Conservation (phyloP, 2,329 filamentous ascomycete species). For the Diaporthe australafricana region DNA sequence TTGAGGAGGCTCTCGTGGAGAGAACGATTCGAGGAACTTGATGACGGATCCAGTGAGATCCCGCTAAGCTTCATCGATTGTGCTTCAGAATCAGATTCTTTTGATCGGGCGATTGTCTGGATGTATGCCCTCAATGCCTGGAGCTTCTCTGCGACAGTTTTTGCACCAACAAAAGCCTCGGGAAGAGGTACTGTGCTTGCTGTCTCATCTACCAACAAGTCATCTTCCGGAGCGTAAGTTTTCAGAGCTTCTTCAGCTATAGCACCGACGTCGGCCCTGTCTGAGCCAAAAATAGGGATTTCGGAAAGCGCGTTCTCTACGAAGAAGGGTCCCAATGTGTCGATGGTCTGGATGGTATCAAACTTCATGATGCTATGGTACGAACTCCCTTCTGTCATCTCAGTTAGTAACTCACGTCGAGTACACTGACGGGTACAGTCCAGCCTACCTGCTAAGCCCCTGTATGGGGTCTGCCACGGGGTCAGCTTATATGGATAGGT, state of each 20-base stretch:
- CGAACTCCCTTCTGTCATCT: slow-evolving; percentile 55
- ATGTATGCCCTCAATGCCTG: slow-evolving; percentile 54
- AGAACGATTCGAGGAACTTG: slow-evolving; percentile 60
- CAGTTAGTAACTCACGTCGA: slow-evolving; percentile 41
- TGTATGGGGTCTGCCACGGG: slow-evolving; percentile 70
- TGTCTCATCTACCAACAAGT: slow-evolving; percentile 51
- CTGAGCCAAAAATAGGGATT: slow-evolving; percentile 67
- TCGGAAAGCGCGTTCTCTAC: slow-evolving; percentile 65
- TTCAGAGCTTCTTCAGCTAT: slow-evolving; percentile 56
- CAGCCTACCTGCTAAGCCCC: slow-evolving; percentile 63
- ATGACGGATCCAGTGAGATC: slow-evolving; percentile 32
- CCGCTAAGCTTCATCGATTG: slow-evolving; percentile 27
- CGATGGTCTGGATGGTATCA: slow-evolving; percentile 63
- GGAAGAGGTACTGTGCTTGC: slow-evolving; percentile 52
- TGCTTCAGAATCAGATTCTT: slow-evolving; percentile 33
- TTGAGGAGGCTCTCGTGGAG: slow-evolving; percentile 67
- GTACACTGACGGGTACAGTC: neutral
- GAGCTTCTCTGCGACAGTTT: slow-evolving; percentile 62
- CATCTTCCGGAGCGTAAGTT: slow-evolving; percentile 47
- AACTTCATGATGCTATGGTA: slow-evolving; percentile 71
- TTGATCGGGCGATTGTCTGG: slow-evolving; percentile 16
- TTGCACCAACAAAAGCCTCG: slow-evolving; percentile 54
- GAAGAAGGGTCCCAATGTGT: slow-evolving; percentile 66
- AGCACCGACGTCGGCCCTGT: slow-evolving; percentile 56
- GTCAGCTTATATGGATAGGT: slow-evolving; percentile 70